Evolutionary conservation across 2,329 filamentous ascomycete genomes (phyloP).

Genomic region (Colletotrichum kahawae): DNA sequence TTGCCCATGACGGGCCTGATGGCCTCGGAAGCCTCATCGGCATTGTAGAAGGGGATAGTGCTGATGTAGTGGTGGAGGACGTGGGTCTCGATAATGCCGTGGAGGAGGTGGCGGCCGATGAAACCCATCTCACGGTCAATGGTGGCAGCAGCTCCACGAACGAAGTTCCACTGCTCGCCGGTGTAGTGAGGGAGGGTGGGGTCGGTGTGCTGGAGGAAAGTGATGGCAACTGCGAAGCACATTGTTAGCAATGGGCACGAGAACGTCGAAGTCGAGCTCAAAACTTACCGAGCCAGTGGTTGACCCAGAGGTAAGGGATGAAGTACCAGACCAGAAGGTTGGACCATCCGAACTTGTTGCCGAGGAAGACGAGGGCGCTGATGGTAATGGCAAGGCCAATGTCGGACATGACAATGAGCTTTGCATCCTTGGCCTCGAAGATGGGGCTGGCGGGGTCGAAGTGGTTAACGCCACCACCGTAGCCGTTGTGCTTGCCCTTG

Average conservation of each 20-base stretch:
- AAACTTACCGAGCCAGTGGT: conserved; percentile 94
- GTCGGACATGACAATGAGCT: conserved; percentile 86
- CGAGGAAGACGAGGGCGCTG: conserved; percentile 69
- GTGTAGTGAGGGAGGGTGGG: conserved; percentile 93
- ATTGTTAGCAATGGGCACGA: not conserved
- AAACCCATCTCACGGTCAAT: conserved; percentile 98
- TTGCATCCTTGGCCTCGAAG: conserved; percentile 89
- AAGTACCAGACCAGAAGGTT: conserved; percentile 97
- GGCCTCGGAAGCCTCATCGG: conserved; percentile 56
- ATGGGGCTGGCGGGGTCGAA: conserved; percentile 88
- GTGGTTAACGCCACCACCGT: conserved; percentile 86
- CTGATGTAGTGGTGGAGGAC: conserved; percentile 98
- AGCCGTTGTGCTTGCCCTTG: conserved; percentile 87
- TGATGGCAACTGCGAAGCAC: conserved; percentile 81
- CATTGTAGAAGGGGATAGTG: conserved; percentile 86
- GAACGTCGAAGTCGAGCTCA: not conserved
- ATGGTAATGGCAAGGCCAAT: conserved; percentile 73
- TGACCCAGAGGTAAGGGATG: conserved; percentile 94
- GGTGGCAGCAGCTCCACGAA: conserved; percentile 90
- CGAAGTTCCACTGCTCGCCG: conserved; percentile 86
- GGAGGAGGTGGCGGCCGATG: conserved; percentile 86
- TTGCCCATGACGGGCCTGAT: conserved; percentile 88
- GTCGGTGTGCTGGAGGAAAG: conserved; percentile 96
- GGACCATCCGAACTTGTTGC: conserved; percentile 78
- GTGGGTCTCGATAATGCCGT: conserved; percentile 97